Conservation (phyloP, 1,139 yeast species). For the Meyerozyma athensensis region DNA sequence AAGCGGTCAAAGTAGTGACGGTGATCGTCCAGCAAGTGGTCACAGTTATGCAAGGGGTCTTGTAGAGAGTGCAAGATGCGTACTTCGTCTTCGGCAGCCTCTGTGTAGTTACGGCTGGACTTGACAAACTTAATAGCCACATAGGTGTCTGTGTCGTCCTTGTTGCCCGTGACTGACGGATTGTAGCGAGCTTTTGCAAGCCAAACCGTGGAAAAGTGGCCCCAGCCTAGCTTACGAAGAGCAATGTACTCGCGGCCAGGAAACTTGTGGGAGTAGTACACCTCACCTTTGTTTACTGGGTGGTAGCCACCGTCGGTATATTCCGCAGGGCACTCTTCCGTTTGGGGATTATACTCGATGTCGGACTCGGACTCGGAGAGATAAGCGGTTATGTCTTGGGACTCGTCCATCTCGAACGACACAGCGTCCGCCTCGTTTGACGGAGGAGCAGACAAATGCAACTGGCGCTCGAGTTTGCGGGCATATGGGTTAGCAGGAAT, state of each 20-base stretch:
- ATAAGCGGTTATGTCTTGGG: conserved; percentile 2
- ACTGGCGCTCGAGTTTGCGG: not conserved
- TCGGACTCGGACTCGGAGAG: conserved; percentile 3
- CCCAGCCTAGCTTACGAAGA: conserved; percentile 85
- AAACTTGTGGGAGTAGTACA: conserved; percentile 46
- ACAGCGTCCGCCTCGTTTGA: not conserved
- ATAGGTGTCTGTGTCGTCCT: conserved; percentile 18
- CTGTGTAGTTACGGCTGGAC: conserved; percentile 70
- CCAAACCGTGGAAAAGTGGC: conserved; percentile 90
- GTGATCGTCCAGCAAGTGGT: conserved; percentile 7
- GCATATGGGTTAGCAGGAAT: not conserved
- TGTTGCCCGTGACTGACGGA: conserved; percentile 1
- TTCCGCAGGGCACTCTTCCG: conserved; percentile 67
- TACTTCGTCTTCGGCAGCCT: conserved; percentile 85
- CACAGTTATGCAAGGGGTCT: conserved; percentile 20
- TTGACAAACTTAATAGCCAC: conserved; percentile 85
- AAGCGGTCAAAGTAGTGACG: conserved; percentile 6
- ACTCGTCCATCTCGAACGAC: conserved; percentile 1
- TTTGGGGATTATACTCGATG: conserved; percentile 27
- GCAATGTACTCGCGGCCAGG: conserved; percentile 43
- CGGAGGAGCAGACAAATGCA: not conserved
- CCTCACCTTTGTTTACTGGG: conserved; percentile 76
- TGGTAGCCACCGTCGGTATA: conserved; percentile 85
- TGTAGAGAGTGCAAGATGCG: conserved; percentile 48
- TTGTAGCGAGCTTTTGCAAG: conserved; percentile 43